Evolutionary conservation across 495 filamentous ascomycete species (phyloP), one percentile per base, ranked within the genome.

Genomic region (Neohortaea acidophila): DNA sequence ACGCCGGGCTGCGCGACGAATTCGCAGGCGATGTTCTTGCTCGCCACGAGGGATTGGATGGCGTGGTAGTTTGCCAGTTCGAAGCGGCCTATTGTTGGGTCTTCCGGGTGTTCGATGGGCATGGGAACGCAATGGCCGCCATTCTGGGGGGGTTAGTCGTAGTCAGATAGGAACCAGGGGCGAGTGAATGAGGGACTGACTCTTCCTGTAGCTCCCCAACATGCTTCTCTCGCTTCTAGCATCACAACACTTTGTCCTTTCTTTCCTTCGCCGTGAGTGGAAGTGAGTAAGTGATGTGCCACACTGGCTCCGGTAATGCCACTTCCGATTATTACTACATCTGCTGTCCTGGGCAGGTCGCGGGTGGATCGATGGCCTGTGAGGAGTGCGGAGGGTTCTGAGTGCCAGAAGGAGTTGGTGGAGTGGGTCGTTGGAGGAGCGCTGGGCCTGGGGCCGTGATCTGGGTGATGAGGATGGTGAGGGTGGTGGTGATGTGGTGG

Each of bases 161-260:
- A 18, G 33, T 7, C 22, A 33, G 30, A 8, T n/a, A 15, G 31
- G 17, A 17, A 15, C 9, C 11, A 19, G 10, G 12, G 14, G 9
- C 44, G 15, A 32, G 13, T 29, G 21, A 22, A 41, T 15, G 38
- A 30, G 12, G 13, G 8, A 59, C 64, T 53, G 36, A 74, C 71
- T 41, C 82, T 61, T 0, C 83, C 83, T 0, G 84, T 89, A 13
- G 83, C 84, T 12, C 84, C 84, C 61, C 67, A 82, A 52, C 79
- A 85, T 7, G 75, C 72, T 56, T 81, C 74, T 34, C 82, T 66
- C 4, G 82, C 81, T 56, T 92, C 84, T 1, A 92, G 61, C 66
- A 89, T 75, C 1, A 84, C 65, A 0, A 85, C 55, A 7, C 58
- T 65, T 35, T 58, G 44, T 1, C 45, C 54, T 21, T 10, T 18